Evolutionary conservation across 1,284 basidiomycete species (phyloP), one percentile per base, ranked within the genome.

Genomic region (Sanguinoderma infundibulare): DNA sequence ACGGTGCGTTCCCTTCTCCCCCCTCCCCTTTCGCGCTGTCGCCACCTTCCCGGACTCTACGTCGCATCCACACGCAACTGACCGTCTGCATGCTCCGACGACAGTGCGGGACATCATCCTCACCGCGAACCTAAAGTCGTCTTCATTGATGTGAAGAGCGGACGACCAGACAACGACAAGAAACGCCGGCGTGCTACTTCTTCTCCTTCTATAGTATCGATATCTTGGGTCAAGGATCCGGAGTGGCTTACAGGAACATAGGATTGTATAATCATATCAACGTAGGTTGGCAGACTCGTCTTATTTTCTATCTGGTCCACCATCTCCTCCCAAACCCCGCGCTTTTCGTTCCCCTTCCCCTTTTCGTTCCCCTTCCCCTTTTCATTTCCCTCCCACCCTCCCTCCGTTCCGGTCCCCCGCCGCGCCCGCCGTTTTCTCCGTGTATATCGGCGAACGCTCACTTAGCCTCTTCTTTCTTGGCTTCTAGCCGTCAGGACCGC

Each of bases 31-130:
- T 52, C 12, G 34, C 42, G 4, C 17, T 38, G 49, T 38, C 20
- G 12, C 30, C 7, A 5, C 50, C 20, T 5, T n/a, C n/a, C n/a
- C n/a, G n/a, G n/a, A n/a, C 10, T 34, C 30, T 9, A 44, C 46
- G n/a, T n/a, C 46, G 20, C 47, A 44, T 30, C 42, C 47, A n/a
- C 10, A 44, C 35, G 26, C n/a, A 20, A n/a, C 49, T 52, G 49
- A 40, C 44, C 22, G 20, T 5, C 22, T 39, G 28, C 39, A 15
- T 17, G 28, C 39, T 32, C 20, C 38, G 49, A 17, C 15, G 46
- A 30, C 67, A 82, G 80, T 82, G 28, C 78, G 79, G 35, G 80
- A 82, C 64, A 75, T 78, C 57, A 78, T 82, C 60, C 67, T 82
- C 38, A 74, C 75, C 51, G 71, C 73, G 36, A 79, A 81, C 67